A percentile compares a stretch with the other conserved stretches of the same genome.
phyloP scores from a whole-genome alignment of 2,329 filamentous ascomycete genomes.

The Trichoderma citrinoviride region DNA sequence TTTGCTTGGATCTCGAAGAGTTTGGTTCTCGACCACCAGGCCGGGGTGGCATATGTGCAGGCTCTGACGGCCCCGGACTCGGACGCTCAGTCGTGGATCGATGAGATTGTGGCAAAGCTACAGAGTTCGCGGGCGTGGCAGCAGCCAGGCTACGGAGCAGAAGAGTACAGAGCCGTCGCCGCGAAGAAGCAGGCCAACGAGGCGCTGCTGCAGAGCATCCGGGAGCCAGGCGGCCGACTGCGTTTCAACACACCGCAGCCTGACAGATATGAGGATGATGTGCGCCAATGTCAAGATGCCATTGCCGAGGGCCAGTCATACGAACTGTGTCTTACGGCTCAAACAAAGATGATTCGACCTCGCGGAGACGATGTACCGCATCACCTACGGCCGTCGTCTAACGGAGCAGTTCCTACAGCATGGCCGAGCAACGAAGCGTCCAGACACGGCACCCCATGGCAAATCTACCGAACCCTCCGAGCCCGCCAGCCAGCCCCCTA shows the following conservation, averaged over 20 bases:
- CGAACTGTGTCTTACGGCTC: slow-evolving; percentile 78
- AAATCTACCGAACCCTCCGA: slow-evolving; percentile 68
- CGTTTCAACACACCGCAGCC: slow-evolving; percentile 42
- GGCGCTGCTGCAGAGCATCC: slow-evolving; percentile 23
- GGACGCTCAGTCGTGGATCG: slow-evolving; percentile 33
- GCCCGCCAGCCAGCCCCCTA: slow-evolving; percentile 77
- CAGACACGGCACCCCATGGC: slow-evolving; percentile 52
- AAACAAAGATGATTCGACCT: slow-evolving; percentile 60
- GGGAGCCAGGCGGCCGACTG: slow-evolving; percentile 21
- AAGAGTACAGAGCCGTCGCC: slow-evolving; percentile 3
- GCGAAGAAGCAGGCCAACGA: slow-evolving; percentile 23
- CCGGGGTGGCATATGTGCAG: slow-evolving; percentile 63
- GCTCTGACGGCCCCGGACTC: slow-evolving; percentile 30
- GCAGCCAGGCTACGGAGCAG: slow-evolving; percentile 18
- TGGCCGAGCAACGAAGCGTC: neutral
- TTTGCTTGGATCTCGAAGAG: slow-evolving; percentile 75
- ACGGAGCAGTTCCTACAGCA: neutral
- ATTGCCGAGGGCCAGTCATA: slow-evolving; percentile 80
- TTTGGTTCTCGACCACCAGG: slow-evolving; percentile 71
- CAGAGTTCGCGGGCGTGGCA: slow-evolving; percentile 35
- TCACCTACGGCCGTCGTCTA: slow-evolving; percentile 19
- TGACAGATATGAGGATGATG: slow-evolving; percentile 61
- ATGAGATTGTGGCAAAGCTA: slow-evolving; percentile 32
- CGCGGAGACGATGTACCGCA: slow-evolving; percentile 44
- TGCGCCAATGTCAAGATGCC: slow-evolving; percentile 65